These are phyloP conservation scores for Hippophae tibetana DNA, from an alignment of 306 rosid species.

Conservation along the genomic window DNA sequence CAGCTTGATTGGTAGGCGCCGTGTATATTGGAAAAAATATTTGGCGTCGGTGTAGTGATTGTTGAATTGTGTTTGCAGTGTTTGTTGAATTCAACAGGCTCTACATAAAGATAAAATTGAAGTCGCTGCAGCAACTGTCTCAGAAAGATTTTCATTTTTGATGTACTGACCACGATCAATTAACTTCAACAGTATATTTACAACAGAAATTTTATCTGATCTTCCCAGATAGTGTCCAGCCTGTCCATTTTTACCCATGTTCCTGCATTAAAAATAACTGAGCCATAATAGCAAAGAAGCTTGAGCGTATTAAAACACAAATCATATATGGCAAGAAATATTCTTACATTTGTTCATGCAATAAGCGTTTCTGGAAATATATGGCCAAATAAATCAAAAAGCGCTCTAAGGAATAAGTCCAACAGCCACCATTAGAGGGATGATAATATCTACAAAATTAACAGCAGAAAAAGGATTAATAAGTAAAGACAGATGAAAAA, in stretches of 20 bases:
- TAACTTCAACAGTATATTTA: constrained; percentile 67
- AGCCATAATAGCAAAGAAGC: constrained; percentile 28
- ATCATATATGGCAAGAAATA: constrained; percentile 11
- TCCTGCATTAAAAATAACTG: constrained; percentile 44
- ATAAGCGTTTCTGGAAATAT: constrained; percentile 84
- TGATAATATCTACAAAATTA: constrained; percentile 72
- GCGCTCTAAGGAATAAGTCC: constrained; percentile 86
- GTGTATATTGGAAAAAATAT: too few species aligned
- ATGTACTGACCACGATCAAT: constrained; percentile 98
- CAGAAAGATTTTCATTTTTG: constrained; percentile 94
- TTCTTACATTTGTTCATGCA: constrained; percentile 73
- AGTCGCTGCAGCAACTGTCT: constrained; percentile 92
- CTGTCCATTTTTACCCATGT: constrained; percentile 26
- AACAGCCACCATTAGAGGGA: constrained; percentile 98
- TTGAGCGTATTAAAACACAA: constrained; percentile 15
- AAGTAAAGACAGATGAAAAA: constrained; percentile 11
- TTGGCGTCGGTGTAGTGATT: too few species aligned
- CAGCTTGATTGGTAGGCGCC: too few species aligned
- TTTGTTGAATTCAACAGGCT: too few species aligned
- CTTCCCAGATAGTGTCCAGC: constrained; percentile 55
- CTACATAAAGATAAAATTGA: constrained; percentile 89
- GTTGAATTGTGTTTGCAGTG: too few species aligned
- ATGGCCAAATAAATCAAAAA: constrained; percentile 73
- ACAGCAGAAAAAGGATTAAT: constrained; percentile 9
- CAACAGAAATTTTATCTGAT: constrained; percentile 73